Evolutionary conservation across 2,329 filamentous ascomycete species (phyloP).

Genomic region (Colletotrichum echinochloae): DNA sequence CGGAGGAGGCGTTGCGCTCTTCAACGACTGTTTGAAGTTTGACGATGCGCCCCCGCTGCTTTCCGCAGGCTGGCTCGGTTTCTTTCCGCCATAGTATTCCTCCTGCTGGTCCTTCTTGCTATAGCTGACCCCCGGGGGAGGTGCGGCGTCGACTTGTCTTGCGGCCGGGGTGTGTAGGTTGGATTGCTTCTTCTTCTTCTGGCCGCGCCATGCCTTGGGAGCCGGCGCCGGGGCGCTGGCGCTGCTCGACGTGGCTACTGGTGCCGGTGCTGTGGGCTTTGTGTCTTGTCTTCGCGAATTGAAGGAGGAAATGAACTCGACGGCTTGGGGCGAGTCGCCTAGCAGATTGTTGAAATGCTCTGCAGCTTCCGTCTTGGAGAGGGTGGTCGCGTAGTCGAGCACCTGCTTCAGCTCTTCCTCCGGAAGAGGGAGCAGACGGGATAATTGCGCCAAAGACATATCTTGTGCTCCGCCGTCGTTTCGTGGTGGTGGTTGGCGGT

Average conservation of each 20-base stretch:
- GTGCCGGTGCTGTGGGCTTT: slow-evolving; percentile 46
- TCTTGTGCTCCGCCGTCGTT: neutral
- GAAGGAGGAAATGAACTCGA: slow-evolving; percentile 85
- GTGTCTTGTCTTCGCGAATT: slow-evolving; percentile 72
- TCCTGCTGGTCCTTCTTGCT: slow-evolving; percentile 77
- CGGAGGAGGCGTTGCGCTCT: slow-evolving; percentile 41
- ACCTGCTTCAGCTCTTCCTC: slow-evolving; percentile 87
- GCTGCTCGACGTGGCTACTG: slow-evolving; percentile 23
- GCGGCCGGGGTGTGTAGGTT: slow-evolving; percentile 73
- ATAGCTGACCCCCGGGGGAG: slow-evolving; percentile 75
- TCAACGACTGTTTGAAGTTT: slow-evolving; percentile 48
- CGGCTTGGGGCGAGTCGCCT: slow-evolving; percentile 81
- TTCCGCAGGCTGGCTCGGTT: slow-evolving; percentile 55
- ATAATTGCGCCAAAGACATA: slow-evolving; percentile 76
- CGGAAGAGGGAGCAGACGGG: slow-evolving; percentile 84
- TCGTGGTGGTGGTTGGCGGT: neutral
- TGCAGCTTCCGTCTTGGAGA: slow-evolving; percentile 82
- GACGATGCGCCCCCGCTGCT: slow-evolving; percentile 53
- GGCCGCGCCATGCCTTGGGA: slow-evolving; percentile 61
- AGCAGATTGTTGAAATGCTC: slow-evolving; percentile 90
- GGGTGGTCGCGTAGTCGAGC: slow-evolving; percentile 81
- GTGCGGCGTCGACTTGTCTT: slow-evolving; percentile 73
- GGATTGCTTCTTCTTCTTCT: slow-evolving; percentile 70
- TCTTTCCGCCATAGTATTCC: slow-evolving; percentile 79
- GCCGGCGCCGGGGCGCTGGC: slow-evolving; percentile 53